Evolutionary conservation across 495 filamentous ascomycete genomes (phyloP), one percentile per base, ranked within the genome.

Genomic region (Neurospora terricola): DNA sequence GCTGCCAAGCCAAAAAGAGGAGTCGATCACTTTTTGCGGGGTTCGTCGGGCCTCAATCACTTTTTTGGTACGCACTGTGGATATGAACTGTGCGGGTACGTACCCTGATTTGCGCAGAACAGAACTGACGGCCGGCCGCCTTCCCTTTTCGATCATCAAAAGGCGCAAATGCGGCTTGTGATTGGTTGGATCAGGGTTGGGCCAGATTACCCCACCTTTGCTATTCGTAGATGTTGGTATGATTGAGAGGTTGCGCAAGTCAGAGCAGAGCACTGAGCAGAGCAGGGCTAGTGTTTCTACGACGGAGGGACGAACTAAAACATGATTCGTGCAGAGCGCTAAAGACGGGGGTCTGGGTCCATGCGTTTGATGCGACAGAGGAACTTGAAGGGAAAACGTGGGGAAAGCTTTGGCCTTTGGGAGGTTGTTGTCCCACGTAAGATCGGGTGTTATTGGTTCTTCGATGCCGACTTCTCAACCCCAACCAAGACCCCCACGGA

Each of bases 61-160:
- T 40, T 40, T 16, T 45, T n/a, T 10, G 4, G 9, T 3, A 9
- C 42, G 8, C 27, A 62, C 54, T 30, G 54, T 62, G 3, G 2
- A 23, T 34, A 4, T 27, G 12, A 9, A 62, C 54, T 30, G 54
- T 62, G 54, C 54, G 54, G 27, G 10, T 23, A n/a, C n/a, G 18
- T 9, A 16, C 54, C 54, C 14, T 9, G 23, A 30, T 30, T 34
- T 62, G 54, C 43, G 40, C n/a, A 48, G 6, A 48, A 45, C 48
- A 23, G 27, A 27, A 18, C 43, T 11, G 34, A 70, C n/a, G 70
- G 34, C 70, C 40, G 70, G 27, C 70, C 43, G 70, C 70, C 70
- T 72, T 72, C 70, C 70, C 30, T 72, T 72, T 72, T 43, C 42
- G 70, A 72, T 54, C 40, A 68, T 34, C 18, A 38, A 69, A 23